Conservation (phyloP, 306 rosid species). For the Citrullus mucosospermus region DNA sequence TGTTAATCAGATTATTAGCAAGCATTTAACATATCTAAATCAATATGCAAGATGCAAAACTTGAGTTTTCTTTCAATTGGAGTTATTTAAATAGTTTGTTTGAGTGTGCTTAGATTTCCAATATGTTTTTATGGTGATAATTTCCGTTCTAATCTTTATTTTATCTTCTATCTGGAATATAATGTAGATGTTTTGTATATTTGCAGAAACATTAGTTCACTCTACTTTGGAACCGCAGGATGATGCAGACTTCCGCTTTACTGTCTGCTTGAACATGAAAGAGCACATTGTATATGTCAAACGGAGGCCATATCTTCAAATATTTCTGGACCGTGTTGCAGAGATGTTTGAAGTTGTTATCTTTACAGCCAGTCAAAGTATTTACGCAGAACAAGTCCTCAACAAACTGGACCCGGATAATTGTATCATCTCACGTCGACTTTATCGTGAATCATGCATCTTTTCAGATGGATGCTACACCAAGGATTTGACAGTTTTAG, state of each 20-base stretch:
- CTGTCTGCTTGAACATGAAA: conserved; percentile 77
- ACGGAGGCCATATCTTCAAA: conserved; percentile 74
- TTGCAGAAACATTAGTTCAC: conserved; percentile 95
- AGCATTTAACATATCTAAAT: background rate
- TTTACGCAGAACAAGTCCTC: conserved; percentile 86
- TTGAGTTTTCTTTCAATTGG: background rate
- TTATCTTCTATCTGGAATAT: background rate
- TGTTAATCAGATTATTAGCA: background rate
- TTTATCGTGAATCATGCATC: conserved; percentile 86
- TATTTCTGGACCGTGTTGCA: conserved; percentile 80
- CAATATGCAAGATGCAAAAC: background rate
- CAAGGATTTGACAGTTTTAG: conserved; percentile 86
- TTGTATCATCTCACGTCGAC: conserved; percentile 60
- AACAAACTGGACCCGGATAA: conserved; percentile 80
- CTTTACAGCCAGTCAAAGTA: conserved; percentile 97
- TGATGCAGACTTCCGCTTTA: conserved; percentile 76
- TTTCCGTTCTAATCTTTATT: background rate
- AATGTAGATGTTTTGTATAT: conserved; percentile 1
- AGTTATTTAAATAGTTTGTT: background rate
- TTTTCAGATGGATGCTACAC: conserved; percentile 86
- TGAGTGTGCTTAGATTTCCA: background rate
- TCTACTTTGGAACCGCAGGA: conserved; percentile 72
- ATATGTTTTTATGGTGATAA: background rate
- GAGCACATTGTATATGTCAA: conserved; percentile 82
- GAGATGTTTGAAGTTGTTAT: conserved; percentile 89